Evolutionary conservation across 257 asterid species (phyloP).

Genomic region (Solanum peruvianum): DNA sequence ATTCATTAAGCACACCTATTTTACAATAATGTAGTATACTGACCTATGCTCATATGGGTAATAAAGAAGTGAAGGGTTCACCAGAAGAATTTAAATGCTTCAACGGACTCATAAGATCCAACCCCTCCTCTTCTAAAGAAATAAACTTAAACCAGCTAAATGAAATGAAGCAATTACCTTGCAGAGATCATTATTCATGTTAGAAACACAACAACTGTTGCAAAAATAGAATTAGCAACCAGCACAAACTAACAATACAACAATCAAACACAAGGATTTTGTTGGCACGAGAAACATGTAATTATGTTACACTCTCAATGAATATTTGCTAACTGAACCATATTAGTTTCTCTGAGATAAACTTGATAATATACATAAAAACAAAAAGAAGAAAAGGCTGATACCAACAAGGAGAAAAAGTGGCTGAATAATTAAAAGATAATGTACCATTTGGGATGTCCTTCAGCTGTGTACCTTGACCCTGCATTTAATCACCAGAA

Average conservation of each 20-base stretch:
- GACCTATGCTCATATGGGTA: neutral
- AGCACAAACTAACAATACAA: neutral
- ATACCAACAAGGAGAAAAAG: neutral
- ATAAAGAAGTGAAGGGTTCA: neutral
- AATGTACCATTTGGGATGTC: slow-evolving; percentile 82
- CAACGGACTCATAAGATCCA: neutral
- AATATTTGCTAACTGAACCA: neutral
- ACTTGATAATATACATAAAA: neutral
- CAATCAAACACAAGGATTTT: neutral
- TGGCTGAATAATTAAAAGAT: neutral
- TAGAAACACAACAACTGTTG: neutral
- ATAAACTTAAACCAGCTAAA: neutral
- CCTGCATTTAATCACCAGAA: slow-evolving; percentile 31
- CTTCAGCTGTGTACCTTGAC: slow-evolving; percentile 67
- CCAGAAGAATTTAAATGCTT: neutral
- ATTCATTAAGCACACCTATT: neutral
- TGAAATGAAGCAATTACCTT: neutral
- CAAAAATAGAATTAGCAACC: neutral
- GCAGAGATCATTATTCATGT: neutral
- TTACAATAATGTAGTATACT: neutral
- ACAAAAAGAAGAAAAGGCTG: neutral
- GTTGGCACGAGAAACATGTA: neutral
- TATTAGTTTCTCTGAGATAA: neutral
- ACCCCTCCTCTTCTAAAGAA: neutral
- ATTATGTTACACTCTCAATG: neutral